Evolutionary conservation across 805 yeast species (phyloP).

Genomic region (Schwanniomyces sp.): DNA sequence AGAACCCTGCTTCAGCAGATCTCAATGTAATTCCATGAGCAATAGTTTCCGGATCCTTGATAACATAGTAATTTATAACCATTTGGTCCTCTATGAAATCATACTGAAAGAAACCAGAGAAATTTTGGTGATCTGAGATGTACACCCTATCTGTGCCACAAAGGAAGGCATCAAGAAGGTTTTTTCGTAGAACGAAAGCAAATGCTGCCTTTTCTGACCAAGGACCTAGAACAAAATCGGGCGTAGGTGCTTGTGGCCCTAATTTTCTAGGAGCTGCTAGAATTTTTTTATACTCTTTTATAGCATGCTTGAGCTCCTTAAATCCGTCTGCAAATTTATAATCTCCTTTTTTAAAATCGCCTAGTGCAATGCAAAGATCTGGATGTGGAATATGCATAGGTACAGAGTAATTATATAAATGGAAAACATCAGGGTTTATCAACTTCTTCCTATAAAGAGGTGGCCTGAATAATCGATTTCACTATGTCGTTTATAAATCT

Average conservation of each 20-base stretch:
- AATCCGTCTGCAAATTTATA: no score
- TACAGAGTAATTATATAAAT: not conserved
- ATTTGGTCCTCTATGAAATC: conserved; percentile 1
- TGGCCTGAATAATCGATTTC: not conserved
- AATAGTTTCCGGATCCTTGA: conserved; percentile 6
- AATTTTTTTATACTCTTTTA: no score
- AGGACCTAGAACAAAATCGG: not conserved
- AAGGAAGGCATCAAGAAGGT: conserved; percentile 1
- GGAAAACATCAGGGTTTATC: not conserved
- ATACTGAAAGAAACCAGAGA: conserved; percentile 7
- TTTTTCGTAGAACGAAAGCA: conserved; percentile 3
- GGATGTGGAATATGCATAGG: not conserved
- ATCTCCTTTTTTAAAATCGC: no score
- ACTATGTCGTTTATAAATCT: not conserved
- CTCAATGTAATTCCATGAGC: conserved; percentile 6
- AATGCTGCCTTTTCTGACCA: not conserved
- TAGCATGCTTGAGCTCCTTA: no score
- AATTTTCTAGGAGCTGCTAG: no score
- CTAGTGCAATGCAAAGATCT: not conserved
- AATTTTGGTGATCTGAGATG: conserved; percentile 2
- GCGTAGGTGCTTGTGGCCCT: not conserved
- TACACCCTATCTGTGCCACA: conserved; percentile 1
- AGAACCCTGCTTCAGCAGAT: conserved; percentile 5
- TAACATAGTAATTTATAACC: conserved; percentile 5
- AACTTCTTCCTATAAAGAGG: not conserved